Evolutionary conservation across 2,329 filamentous ascomycete species (phyloP), one percentile per base, ranked within the genome.

Genomic region (Mariannaea elegans): DNA sequence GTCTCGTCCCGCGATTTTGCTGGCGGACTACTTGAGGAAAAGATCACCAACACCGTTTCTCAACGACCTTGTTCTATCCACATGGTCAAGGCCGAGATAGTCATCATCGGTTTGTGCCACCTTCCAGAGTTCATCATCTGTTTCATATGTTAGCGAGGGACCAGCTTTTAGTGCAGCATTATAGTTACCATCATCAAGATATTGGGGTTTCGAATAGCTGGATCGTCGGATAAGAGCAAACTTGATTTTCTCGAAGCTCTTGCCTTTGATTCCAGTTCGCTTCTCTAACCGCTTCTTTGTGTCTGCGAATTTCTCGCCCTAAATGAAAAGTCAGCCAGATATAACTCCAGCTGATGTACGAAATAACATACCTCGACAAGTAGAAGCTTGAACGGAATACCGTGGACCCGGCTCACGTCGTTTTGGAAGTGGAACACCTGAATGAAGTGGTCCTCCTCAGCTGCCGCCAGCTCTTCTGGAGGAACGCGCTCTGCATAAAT

Each of bases 221-320:
- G 87, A 84, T 74, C 91, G 83, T 75, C 88, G 82, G 50, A 97
- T 85, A 29, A 97, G 78, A 7, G 93, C 91, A 81, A 99, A 97
- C 77, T 96, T 97, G 77, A 99, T 95, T 83, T 98, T 98, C 77
- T 99, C 94, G 68, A 99, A 94, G 66, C 93, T 93, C 82, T 99
- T 99, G 76, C 95, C 96, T 78, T 97, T 97, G 79, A 99, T 89
- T 23, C 94, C 94, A 1, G 92, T 97, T 59, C 94, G 86, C 76
- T 94, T 94, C 68, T 95, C 94, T 4, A 99, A 82, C n/a, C 95
- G 88, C 78, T 97, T 93, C 80, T 94, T 97, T 41, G 94, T 97
- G 31, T 98, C 92, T 59, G 87, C 88, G 78, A 99, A 98, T 36
- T 84, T 82, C 76, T 99, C 95, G 53, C 88, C 91, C 87, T 94